phyloP scores from a whole-genome alignment of 306 rosid species.

The Parietaria judaica region DNA sequence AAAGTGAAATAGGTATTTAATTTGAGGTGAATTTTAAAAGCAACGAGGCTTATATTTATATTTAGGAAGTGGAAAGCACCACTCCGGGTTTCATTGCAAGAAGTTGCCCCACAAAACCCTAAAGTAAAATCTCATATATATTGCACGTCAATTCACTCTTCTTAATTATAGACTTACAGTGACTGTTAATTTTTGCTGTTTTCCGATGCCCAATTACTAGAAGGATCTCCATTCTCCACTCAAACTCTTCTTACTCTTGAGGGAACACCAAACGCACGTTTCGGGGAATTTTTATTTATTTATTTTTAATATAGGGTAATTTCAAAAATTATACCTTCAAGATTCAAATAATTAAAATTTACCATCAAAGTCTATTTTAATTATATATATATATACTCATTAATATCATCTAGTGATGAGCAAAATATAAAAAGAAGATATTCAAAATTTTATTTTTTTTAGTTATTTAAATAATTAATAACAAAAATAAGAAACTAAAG shows the following conservation, averaged over 20 bases:
- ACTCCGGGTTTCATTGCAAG: constrained; percentile 60
- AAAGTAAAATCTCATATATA: constrained; percentile 2
- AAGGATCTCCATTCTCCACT: background rate
- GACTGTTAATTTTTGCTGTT: background rate
- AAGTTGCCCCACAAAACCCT: constrained; percentile 19
- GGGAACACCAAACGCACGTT: background rate
- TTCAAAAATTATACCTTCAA: no score
- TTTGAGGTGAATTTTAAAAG: no score
- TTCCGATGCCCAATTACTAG: constrained; percentile 2
- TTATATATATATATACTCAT: no score
- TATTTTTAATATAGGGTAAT: background rate
- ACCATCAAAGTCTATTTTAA: no score
- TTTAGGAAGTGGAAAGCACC: constrained; percentile 40
- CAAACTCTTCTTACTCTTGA: background rate
- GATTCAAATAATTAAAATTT: no score
- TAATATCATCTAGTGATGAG: no score
- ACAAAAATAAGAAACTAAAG: no score
- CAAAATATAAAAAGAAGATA: no score
- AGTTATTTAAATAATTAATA: no score
- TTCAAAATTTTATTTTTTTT: no score
- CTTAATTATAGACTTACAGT: background rate
- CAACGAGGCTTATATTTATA: no score
- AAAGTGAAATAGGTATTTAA: no score
- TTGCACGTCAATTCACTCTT: constrained; percentile 17
- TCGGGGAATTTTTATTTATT: background rate